Evolutionary conservation across 176 grass and related monocot genomes (phyloP), one percentile per base, ranked within the genome.

Genomic region (Musa itinerans): DNA sequence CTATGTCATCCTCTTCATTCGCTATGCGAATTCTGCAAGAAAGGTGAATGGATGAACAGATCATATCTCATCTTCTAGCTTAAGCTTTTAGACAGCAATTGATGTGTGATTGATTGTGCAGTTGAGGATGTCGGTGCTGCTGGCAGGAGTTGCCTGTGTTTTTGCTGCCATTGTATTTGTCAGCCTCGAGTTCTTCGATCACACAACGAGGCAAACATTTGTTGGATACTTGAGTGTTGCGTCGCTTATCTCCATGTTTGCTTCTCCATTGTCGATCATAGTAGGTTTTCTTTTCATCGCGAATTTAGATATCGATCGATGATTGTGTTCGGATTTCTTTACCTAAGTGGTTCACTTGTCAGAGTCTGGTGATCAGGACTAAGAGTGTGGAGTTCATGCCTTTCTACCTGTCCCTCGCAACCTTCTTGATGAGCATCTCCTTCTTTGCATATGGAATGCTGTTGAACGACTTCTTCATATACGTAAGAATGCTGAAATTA

Each of bases 321-420:
- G 19, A 68, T 71, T 8, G 64, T 4, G 43, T 13, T 78, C 25
- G 17, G 25, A 51, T 57, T 34, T n/a, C 2, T 20, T 27, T 78
- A 12, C 15, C 54, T 67, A 1, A 43, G 23, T 67, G 64, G 17
- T 62, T 5, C 34, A 14, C 78, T 27, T n/a, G 70, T 56, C 85
- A 96, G 92, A 86, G 83, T 9, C 69, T 89, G 87, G 92, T 92
- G 76, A 89, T 96, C 54, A 84, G 81, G 65, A 89, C 92, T 8
- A 88, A 87, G 80, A 92, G 89, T 50, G 83, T 96, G 78, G 89
- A 96, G 78, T 92, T 87, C 87, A 96, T 96, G 92, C 92, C 92
- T 1, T 96, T 96, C 83, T 92, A 87, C 63, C 81, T 96, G 3
- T 96, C 92, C 59, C 86, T 96, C 76, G 86, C 86, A 0, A 88